Evolutionary conservation across 306 rosid species (phyloP).

Genomic region (Sicyos edulis): DNA sequence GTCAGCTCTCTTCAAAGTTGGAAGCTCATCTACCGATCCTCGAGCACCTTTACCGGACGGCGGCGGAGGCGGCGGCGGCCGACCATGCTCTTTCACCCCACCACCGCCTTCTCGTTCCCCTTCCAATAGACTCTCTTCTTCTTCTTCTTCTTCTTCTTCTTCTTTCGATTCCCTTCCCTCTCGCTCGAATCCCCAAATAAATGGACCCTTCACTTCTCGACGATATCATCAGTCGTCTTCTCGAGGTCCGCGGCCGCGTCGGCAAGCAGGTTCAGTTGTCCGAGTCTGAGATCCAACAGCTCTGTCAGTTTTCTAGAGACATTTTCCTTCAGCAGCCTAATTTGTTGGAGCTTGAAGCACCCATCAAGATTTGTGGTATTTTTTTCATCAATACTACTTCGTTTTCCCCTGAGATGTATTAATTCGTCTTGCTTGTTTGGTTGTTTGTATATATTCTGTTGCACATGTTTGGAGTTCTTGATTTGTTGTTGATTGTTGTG

Average conservation of each 20-base stretch:
- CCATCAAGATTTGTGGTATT: slow-evolving; percentile 89
- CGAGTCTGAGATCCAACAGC: slow-evolving; percentile 91
- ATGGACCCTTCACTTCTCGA: slow-evolving; percentile 75
- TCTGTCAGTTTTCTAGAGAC: slow-evolving; percentile 56
- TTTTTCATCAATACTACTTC: slow-evolving; percentile 13
- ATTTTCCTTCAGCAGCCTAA: slow-evolving; percentile 80
- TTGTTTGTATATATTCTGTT: background rate
- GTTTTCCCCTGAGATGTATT: background rate
- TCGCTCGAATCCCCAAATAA: slow-evolving; percentile 12
- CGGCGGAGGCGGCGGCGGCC: slow-evolving; percentile 12
- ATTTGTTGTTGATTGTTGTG: background rate
- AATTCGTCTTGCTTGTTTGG: background rate
- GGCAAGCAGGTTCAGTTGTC: slow-evolving; percentile 92
- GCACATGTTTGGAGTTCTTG: background rate
- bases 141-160: background rate
- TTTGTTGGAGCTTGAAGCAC: slow-evolving; percentile 79
- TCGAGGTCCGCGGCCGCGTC: slow-evolving; percentile 71
- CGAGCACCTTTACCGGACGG: background rate
- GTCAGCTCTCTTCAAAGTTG: slow-evolving; percentile 16
- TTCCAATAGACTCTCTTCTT: background rate
- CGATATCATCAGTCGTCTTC: slow-evolving; percentile 75
- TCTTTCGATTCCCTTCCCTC: background rate
- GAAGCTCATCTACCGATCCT: slow-evolving; percentile 6
- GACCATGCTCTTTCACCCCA: slow-evolving; percentile 18
- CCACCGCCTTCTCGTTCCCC: background rate